A percentile compares a stretch with the other conserved stretches of the same genome.
Conservation (phyloP, 1,139 yeast genomes). For the Blastobotrys aristatus region DNA sequence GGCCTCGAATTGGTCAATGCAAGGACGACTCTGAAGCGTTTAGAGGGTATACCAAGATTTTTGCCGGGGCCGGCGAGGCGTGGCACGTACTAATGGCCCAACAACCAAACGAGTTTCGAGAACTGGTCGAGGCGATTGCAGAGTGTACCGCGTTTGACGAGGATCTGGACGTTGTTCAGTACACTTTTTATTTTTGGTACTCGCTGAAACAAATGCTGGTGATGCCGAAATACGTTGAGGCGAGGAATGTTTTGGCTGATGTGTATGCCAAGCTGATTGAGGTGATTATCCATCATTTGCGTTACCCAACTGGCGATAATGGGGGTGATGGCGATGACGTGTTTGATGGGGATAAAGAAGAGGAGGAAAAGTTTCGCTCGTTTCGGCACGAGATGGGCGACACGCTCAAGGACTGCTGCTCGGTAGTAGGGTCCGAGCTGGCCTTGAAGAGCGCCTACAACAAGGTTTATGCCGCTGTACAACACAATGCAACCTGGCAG, state of each 20-base stretch:
- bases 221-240: conserved; percentile 54
- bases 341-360: conserved; percentile 64
- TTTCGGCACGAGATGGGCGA: conserved; percentile 97
- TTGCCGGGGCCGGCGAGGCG: conserved; percentile 90
- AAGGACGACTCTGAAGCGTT: conserved; percentile 66
- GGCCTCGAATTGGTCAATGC: conserved; percentile 44
- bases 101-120: conserved; percentile 63
- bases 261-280: conserved; percentile 60
- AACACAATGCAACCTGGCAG: conserved; percentile 58
- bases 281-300: conserved; percentile 65
- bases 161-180: conserved; percentile 83
- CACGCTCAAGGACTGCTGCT: conserved; percentile 90
- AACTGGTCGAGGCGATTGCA: conserved; percentile 69
- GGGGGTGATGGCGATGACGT: no score
- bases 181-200: conserved; percentile 92
- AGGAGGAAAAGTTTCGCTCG: conserved; percentile 87
- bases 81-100: conserved; percentile 89
- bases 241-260: conserved; percentile 54
- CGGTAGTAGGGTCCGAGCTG: conserved; percentile 70
- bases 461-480: conserved; percentile 25
- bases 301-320: conserved; percentile 57
- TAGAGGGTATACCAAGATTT: conserved; percentile 68
- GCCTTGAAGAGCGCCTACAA: conserved; percentile 63
- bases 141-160: conserved; percentile 59
- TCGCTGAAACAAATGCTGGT: conserved; percentile 66